phyloP scores from a whole-genome alignment of 1,139 yeast species.

The Arxiozyma heterogenica region DNA sequence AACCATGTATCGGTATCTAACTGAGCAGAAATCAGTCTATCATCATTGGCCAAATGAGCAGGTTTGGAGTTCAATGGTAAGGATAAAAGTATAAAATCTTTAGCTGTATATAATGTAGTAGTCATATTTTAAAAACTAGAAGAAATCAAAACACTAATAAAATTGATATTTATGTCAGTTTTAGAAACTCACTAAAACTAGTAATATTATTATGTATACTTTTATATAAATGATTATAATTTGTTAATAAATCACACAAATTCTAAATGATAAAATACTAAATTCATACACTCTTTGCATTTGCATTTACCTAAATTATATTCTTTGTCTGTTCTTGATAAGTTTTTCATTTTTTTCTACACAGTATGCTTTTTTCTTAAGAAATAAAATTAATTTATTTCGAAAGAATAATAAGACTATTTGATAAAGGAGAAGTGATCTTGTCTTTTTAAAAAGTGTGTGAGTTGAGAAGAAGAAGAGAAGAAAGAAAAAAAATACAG shows the following conservation, averaged over 20 bases:
- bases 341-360: no score
- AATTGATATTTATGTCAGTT: background rate
- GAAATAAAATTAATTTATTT: background rate
- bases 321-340: no score
- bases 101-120: conserved; percentile 24
- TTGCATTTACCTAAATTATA: no score
- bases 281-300: no score
- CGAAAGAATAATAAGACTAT: background rate
- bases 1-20: conserved; percentile 35
- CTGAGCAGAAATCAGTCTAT: conserved; percentile 30
- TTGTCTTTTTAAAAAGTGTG: no score
- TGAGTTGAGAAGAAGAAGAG: no score
- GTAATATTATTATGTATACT: no score
- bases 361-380: no score
- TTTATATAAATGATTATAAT: no score
- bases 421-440: no score
- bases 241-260: background rate
- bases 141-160: background rate
- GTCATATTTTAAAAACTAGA: background rate
- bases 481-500: no score
- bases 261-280: no score
- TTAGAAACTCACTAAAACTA: background rate
- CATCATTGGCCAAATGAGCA: conserved; percentile 12
- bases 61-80: conserved; percentile 44
- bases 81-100: conserved; percentile 36